A percentile compares a stretch with the other conserved stretches of the same genome.
These are phyloP conservation scores for Paecilomyces fulvus DNA, from an alignment of 2,329 filamentous ascomycete genomes.

Conservation along the genomic window DNA sequence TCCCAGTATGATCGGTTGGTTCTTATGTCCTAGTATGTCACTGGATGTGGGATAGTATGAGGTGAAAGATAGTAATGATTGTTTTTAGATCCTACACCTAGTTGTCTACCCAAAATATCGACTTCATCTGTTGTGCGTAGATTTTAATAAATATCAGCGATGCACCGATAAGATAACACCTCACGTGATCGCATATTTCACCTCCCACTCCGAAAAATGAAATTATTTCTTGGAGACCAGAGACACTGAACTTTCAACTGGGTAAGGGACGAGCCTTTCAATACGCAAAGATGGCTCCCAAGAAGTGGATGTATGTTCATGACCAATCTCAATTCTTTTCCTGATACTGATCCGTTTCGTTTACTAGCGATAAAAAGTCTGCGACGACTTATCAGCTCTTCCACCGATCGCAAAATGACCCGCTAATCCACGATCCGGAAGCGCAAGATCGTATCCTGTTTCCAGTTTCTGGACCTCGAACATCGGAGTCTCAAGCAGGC, in stretches of 20 bases:
- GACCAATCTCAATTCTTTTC: neutral
- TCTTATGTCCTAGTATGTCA: too few relatives aligned
- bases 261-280: slow-evolving; percentile 3
- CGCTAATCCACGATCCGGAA: slow-evolving; percentile 83
- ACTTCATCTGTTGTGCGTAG: neutral
- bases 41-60: neutral
- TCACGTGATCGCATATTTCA: slow-evolving; percentile 9
- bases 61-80: neutral
- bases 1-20: neutral
- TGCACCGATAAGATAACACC: slow-evolving; percentile 9
- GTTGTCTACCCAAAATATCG: neutral
- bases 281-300: slow-evolving; percentile 56
- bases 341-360: neutral
- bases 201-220: slow-evolving; percentile 7
- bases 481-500: slow-evolving; percentile 11
- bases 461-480: slow-evolving; percentile 42
- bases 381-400: slow-evolving; percentile 91
- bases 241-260: neutral
- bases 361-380: slow-evolving; percentile 70
- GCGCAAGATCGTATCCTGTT: slow-evolving; percentile 89
- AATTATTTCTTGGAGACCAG: neutral
- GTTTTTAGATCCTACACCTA: neutral
- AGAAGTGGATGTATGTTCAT: slow-evolving; percentile 60
- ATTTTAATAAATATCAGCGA: slow-evolving; percentile 3
- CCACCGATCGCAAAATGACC: slow-evolving; percentile 94